Evolutionary conservation across 352 stramenopile genomes (phyloP).

Genomic region (Pythium sp.): DNA sequence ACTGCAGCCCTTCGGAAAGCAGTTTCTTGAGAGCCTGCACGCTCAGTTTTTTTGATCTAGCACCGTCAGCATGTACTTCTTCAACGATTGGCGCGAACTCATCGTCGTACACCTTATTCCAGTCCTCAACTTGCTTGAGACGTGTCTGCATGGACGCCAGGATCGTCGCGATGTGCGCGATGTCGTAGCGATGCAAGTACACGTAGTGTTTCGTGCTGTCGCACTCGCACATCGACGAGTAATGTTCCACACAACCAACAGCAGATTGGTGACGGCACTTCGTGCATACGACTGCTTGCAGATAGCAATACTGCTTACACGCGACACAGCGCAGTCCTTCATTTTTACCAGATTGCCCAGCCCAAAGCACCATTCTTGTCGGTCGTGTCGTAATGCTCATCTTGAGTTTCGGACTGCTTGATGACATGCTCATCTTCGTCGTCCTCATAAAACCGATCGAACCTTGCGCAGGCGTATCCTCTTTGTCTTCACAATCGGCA

Average conservation of each 20-base stretch:
- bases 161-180: constrained; percentile 34
- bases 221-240: constrained; percentile 77
- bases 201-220: constrained; percentile 46
- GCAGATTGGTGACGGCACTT: constrained; percentile 55
- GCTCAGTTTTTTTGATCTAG: constrained; percentile 14
- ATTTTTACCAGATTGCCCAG: constrained; percentile 70
- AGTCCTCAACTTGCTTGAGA: constrained; percentile 36
- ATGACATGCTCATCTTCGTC: constrained; percentile 21
- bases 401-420: constrained; percentile 20
- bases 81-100: constrained; percentile 17
- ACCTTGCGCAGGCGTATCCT: constrained; percentile 25
- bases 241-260: constrained; percentile 78
- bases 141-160: constrained; percentile 31
- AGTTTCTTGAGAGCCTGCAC: constrained; percentile 29
- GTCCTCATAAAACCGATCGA: constrained; percentile 13
- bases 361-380: constrained; percentile 80
- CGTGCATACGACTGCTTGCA: constrained; percentile 79
- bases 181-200: constrained; percentile 58
- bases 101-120: constrained; percentile 33
- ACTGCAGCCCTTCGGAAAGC: constrained; percentile 24
- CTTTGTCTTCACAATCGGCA: constrained; percentile 25
- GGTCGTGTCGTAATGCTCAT: constrained; percentile 38
- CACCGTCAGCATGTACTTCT: background rate
- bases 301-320: constrained; percentile 87
- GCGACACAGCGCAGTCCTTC: constrained; percentile 67